Conservation (phyloP, 2,329 filamentous ascomycete genomes). For the Sporothrix brasiliensis region DNA sequence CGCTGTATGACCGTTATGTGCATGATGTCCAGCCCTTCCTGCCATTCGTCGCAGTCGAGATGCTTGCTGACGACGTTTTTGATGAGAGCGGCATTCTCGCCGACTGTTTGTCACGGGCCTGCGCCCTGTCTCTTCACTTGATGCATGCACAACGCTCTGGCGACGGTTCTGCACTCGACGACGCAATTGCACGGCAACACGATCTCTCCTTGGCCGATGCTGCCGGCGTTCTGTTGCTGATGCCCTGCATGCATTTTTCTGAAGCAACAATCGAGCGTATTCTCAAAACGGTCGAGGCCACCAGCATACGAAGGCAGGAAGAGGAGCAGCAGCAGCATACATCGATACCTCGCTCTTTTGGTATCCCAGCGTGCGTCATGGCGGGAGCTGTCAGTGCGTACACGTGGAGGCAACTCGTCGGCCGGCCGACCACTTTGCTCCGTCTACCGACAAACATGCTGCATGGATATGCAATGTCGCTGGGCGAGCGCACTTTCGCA, state of each 20-base stretch:
- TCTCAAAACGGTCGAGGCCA: background rate
- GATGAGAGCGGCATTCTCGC: background rate
- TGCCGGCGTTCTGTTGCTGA: constrained; percentile 4
- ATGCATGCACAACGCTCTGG: background rate
- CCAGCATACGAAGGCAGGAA: background rate
- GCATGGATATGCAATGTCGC: background rate
- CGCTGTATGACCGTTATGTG: background rate
- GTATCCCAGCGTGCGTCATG: background rate
- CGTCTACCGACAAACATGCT: background rate
- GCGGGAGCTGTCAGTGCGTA: constrained; percentile 14
- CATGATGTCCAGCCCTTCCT: constrained; percentile 21
- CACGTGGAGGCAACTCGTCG: constrained; percentile 15
- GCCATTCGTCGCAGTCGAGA: constrained; percentile 19
- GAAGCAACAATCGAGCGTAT: background rate
- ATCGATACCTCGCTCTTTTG: background rate
- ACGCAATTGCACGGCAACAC: background rate
- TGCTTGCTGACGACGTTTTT: constrained; percentile 19
- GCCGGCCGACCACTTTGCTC: background rate
- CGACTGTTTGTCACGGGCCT: constrained; percentile 17
- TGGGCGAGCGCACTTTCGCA: constrained; percentile 10
- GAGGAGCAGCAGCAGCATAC: background rate
- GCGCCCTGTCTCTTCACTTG: constrained; percentile 5
- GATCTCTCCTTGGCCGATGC: background rate
- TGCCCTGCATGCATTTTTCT: constrained; percentile 3
- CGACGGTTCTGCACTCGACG: background rate